phyloP scores from a whole-genome alignment of 23 red algal species.

The Gracilaria domingensis region DNA sequence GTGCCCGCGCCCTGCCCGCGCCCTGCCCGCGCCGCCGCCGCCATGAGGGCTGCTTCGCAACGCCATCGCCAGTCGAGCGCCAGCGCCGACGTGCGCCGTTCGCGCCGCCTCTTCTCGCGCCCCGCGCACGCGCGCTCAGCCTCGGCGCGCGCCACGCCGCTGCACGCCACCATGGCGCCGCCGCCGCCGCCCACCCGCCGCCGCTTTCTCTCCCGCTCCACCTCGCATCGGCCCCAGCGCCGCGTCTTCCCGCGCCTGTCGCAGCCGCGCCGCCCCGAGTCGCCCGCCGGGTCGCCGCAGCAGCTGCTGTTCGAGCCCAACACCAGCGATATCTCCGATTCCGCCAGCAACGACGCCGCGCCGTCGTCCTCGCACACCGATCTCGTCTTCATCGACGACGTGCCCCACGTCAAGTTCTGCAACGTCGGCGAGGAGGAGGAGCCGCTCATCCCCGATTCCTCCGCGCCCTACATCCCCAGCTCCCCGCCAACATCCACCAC shows the following conservation, averaged over 20 bases:
- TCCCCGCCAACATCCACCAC: not conserved
- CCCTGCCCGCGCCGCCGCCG: not conserved
- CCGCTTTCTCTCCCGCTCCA: slow-evolving; percentile 1
- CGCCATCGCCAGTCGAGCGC: slow-evolving; percentile 11
- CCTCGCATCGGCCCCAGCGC: not conserved
- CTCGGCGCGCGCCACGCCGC: not conserved
- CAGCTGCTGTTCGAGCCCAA: slow-evolving; percentile 1
- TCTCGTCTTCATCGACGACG: slow-evolving; percentile 28
- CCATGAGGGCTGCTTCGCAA: not conserved
- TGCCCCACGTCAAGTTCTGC: slow-evolving; percentile 23
- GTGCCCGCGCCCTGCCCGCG: not conserved
- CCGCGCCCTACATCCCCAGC: not conserved
- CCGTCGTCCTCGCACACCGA: not conserved
- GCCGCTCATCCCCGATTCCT: slow-evolving; percentile 2
- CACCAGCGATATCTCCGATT: slow-evolving; percentile 27
- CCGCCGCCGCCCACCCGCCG: slow-evolving; percentile 4
- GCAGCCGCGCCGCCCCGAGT: not conserved
- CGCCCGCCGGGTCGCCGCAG: not conserved
- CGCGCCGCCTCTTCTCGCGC: slow-evolving; percentile 12
- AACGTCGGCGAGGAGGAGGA: slow-evolving; percentile 39
- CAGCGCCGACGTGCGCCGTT: not conserved
- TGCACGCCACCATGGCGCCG: not conserved
- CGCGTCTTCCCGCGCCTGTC: slow-evolving; percentile 7
- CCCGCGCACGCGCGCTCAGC: not conserved
- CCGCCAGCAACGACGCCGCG: slow-evolving; percentile 4